Percentiles rank a stretch among this genome's conserved stretches.
phyloP scores from a whole-genome alignment of 2,329 filamentous ascomycete genomes.

The Colletotrichum musae region DNA sequence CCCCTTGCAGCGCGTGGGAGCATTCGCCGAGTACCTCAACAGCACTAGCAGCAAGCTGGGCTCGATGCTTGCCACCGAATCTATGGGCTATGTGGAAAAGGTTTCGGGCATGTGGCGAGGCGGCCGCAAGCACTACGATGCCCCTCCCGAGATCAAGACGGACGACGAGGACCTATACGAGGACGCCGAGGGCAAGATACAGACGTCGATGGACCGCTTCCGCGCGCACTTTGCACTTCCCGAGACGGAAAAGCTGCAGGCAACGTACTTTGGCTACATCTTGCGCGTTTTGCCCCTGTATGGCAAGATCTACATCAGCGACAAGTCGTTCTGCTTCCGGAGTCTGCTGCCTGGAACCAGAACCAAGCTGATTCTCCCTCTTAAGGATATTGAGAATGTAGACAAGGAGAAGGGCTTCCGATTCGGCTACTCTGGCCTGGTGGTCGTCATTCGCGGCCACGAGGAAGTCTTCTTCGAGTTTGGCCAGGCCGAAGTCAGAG shows the following conservation, averaged over 20 bases:
- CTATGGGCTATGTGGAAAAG: slow-evolving; percentile 96
- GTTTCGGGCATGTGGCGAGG: slow-evolving; percentile 98
- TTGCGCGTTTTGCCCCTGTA: slow-evolving; percentile 91
- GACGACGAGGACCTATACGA: slow-evolving; percentile 70
- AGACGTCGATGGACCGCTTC: slow-evolving; percentile 84
- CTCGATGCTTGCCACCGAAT: slow-evolving; percentile 86
- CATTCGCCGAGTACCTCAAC: slow-evolving; percentile 86
- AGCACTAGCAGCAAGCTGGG: slow-evolving; percentile 86
- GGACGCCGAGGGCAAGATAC: slow-evolving; percentile 74
- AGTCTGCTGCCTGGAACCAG: slow-evolving; percentile 90
- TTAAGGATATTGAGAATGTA: slow-evolving; percentile 93
- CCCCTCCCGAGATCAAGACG: slow-evolving; percentile 64
- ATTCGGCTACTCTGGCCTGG: slow-evolving; percentile 90
- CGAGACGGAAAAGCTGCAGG: slow-evolving; percentile 83
- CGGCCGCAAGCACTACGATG: slow-evolving; percentile 89
- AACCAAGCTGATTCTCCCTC: slow-evolving; percentile 91
- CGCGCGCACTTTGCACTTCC: slow-evolving; percentile 92
- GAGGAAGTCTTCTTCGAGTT: slow-evolving; percentile 99
- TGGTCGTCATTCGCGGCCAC: slow-evolving; percentile 92
- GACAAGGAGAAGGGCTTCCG: slow-evolving; percentile 96
- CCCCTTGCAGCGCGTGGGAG: slow-evolving; percentile 86
- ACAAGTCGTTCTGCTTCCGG: slow-evolving; percentile 90
- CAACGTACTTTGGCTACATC: slow-evolving; percentile 94
- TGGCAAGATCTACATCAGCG: slow-evolving; percentile 95
- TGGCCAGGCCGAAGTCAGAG: slow-evolving; percentile 79